A percentile compares a stretch with the other conserved stretches of the same genome.
These are phyloP conservation scores for Rauvolfia tetraphylla DNA, from an alignment of 257 asterid species.

Conservation along the genomic window DNA sequence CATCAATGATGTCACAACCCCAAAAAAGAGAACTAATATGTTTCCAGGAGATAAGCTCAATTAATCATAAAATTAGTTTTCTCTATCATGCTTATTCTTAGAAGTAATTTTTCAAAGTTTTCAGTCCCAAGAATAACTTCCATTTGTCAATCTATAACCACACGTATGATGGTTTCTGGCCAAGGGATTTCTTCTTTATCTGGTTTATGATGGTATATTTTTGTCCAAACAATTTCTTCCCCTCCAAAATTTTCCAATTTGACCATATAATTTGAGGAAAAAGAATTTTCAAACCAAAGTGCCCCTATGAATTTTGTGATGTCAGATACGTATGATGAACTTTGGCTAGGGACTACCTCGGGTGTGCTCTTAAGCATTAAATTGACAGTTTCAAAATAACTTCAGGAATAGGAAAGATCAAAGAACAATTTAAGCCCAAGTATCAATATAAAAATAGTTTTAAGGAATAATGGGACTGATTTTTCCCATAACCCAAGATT, in stretches of 20 bases:
- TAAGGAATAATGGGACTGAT: neutral
- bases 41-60: neutral
- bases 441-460: neutral
- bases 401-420: neutral
- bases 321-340: neutral
- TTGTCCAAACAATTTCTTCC: neutral
- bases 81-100: neutral
- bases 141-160: neutral
- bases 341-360: neutral
- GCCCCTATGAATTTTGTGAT: neutral
- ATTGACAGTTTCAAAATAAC: neutral
- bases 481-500: neutral
- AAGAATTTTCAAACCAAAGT: neutral
- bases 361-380: neutral
- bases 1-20: neutral
- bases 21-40: neutral
- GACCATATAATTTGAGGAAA: neutral
- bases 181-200: neutral
- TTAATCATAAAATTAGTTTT: neutral
- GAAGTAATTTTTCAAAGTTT: neutral
- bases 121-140: neutral
- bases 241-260: neutral
- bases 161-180: neutral
- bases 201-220: neutral
- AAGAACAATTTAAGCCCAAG: neutral